Percentiles rank a stretch among this genome's conserved stretches.
phyloP scores from a whole-genome alignment of 345 rosid species.

The Brassica cretica region DNA sequence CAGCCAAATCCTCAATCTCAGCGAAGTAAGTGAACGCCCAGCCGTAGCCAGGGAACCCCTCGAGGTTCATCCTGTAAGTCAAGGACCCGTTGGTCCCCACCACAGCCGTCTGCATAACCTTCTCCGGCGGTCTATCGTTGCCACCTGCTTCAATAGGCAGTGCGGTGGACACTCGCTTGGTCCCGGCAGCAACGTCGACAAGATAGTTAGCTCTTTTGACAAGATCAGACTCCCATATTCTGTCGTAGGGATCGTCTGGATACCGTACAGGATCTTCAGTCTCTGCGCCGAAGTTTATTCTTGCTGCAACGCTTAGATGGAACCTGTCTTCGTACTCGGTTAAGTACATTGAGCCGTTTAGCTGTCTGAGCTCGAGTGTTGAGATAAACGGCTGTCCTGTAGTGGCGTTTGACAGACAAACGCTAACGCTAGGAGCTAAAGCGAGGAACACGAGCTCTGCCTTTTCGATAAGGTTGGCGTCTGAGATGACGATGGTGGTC shows the following conservation, averaged over 20 bases:
- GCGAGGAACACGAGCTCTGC: constrained; percentile 88
- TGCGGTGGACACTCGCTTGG: constrained; percentile 66
- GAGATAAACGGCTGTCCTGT: constrained; percentile 98
- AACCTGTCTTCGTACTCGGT: constrained; percentile 63
- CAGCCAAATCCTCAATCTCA: constrained; percentile 80
- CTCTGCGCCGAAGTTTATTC: constrained; percentile 95
- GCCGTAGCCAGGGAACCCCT: constrained; percentile 92
- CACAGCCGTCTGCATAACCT: constrained; percentile 99
- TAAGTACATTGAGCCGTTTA: constrained; percentile 83
- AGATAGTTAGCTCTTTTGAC: constrained; percentile 80
- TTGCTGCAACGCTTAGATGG: constrained; percentile 76
- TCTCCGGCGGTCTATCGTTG: constrained; percentile 72
- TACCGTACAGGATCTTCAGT: constrained; percentile 84
- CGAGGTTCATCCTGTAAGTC: constrained; percentile 83
- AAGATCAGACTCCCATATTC: constrained; percentile 93
- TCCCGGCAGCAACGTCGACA: constrained; percentile 95
- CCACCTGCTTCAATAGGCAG: constrained; percentile 50
- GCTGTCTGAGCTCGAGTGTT: constrained; percentile 93
- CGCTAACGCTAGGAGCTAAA: constrained; percentile 58
- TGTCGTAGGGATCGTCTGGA: constrained; percentile 95
- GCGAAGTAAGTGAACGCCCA: constrained; percentile 91
- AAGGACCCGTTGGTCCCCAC: constrained; percentile 89
- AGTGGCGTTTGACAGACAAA: constrained; percentile 95
- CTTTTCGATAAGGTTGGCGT: constrained; percentile 63
- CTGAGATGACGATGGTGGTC: constrained; percentile 88